Evolutionary conservation across 768 basidiomycete species (phyloP), one percentile per base, ranked within the genome.

Genomic region (Rhizopogon roseolus): DNA sequence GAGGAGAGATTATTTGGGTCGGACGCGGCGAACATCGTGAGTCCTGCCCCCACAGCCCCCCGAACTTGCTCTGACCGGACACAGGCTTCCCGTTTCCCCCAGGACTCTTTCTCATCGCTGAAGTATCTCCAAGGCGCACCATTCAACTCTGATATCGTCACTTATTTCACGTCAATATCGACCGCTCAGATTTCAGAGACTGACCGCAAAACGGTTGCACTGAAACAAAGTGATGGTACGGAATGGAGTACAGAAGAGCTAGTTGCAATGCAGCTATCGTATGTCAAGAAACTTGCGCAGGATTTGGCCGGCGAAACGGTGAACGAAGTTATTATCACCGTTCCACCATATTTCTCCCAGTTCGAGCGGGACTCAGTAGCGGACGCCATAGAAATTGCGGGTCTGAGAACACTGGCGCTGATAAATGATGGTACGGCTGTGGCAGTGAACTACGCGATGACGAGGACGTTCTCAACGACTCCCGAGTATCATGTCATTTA

Each of bases 371-470:
- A 94, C 69, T 90, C 96, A 2, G 81, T 98, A 38, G 82, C 85
- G 28, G 96, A 98, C 68, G 93, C 96, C 14, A 80, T 94, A 36
- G 96, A 97, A 64, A 83, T 98, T 42, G 84, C 94, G 14, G 97
- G 95, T 2, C 72, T 99, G 43, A 81, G 81, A 27, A 85, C 88
- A 1, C 74, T 98, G 32, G 86, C 90, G 0, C 76, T 98, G 54
- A 81, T 99, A 50, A 89, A 94, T 60, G 97, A 99, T 61, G 96
- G 96, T 27, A 84, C 91, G 0, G 92, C 94, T 2, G 88, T 95
- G n/a, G 97, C 93, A 13, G 80, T 98, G 60, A 99, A 99, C 74
- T 99, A 91, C 64, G 97, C 97, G 41, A 97, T 98, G 93, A 93
- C 94, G 2, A 83, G 96, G 45, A 78, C 84, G 2, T 98, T 98